Base-by-base conservation (phyloP, 345 rosid species). In the Tarenaya hassleriana region DNA sequence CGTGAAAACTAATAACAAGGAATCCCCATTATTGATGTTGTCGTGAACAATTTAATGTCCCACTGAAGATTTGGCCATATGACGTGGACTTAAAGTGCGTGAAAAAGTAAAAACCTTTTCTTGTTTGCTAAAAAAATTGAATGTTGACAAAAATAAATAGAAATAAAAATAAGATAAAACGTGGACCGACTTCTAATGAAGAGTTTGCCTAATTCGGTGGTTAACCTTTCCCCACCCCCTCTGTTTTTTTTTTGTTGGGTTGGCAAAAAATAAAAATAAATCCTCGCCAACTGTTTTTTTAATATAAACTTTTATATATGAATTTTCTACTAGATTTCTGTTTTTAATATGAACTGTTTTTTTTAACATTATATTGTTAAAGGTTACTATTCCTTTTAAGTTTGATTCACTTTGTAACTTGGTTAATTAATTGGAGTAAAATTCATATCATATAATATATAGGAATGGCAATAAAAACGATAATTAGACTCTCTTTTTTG, bases 181-280 rank as follows among this genome's bases (percentile, higher is more conserved):
- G 70, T 66, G 48, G 51, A 51, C 33, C 34, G 69, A 66, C 65
- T 66, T 52, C 61, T 66, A 58, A 66, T 59, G 60, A 66, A 66
- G 13, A 50, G 48, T 66, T 66, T 66, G 67, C 64, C 68, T 52
- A 54, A 58, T 68, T 63, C 61, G 61, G 56, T 62, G 66, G 56
- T 37, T 61, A 65, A 67, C 66, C n/a, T 47, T 64, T 70, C 74
- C 64, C 66, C 67, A 75, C 66, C 10, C 38, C 32, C 12, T 27
- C 61, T 56, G 48, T 64, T 44, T 49, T 49, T 24, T 45, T 19
- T 55, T 56, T 56, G n/a, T n/a, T n/a, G n/a, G n/a, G n/a, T n/a
- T n/a, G n/a, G n/a, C n/a, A 24, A 24, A 24, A 5, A 5, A 24
- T 2, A 24, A 24, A 24, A 24, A 24, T 24, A 5, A 24, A 24